phyloP scores from a whole-genome alignment of 371 early-diverging fungal genomes.

The Mortierella sp. region DNA sequence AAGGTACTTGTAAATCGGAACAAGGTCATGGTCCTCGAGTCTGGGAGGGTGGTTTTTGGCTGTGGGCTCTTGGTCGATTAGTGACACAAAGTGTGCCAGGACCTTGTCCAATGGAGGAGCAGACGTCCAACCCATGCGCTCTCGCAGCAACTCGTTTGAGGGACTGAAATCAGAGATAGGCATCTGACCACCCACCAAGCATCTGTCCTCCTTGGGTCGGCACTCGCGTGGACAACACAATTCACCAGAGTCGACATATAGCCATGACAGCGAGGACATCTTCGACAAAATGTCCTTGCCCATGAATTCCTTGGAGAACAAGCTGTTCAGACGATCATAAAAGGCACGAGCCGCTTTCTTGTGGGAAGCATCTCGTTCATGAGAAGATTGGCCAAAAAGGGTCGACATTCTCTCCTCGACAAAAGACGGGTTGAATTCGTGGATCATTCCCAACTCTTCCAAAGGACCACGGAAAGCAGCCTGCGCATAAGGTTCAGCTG shows the following conservation, averaged over 20 bases:
- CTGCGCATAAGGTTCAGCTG: background rate
- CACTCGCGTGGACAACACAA: background rate
- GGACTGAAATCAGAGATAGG: background rate
- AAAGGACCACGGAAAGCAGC: background rate
- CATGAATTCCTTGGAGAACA: background rate
- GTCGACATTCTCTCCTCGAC: background rate
- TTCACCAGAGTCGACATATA: background rate
- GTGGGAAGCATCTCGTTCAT: background rate
- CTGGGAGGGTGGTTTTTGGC: background rate
- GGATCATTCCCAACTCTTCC: constrained; percentile 3
- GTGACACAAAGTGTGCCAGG: background rate
- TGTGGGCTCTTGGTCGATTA: background rate
- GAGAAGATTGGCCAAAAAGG: background rate
- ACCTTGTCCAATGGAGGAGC: constrained; percentile 7
- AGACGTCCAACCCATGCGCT: background rate
- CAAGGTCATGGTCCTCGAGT: background rate
- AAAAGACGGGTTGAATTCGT: background rate
- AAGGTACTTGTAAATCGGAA: background rate
- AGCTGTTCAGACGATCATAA: background rate
- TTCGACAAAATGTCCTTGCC: background rate
- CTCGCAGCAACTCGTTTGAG: background rate
- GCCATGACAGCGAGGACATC: background rate
- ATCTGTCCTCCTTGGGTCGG: constrained; percentile 1
- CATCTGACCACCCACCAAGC: constrained; percentile 3
- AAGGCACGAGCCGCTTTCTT: background rate